Evolutionary conservation across 2,329 filamentous ascomycete species (phyloP).

Genomic region (Pseudocercospora crystallina): DNA sequence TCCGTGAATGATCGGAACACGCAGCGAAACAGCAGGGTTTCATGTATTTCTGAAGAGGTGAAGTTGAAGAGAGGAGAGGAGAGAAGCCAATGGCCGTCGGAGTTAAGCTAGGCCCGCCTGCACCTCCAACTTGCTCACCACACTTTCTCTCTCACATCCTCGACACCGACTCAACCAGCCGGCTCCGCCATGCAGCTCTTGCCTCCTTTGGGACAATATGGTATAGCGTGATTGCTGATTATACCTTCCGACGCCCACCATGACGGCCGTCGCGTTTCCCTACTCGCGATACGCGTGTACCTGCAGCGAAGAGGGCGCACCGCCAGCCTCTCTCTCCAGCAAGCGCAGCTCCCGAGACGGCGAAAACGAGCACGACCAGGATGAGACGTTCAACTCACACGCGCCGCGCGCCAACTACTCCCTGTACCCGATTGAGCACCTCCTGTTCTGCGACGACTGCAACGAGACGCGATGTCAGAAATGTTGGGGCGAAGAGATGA

Average conservation of each 20-base stretch:
- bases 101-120: too few relatives aligned
- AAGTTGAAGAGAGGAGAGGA: too few relatives aligned
- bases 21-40: too few relatives aligned
- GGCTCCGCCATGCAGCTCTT: too few relatives aligned
- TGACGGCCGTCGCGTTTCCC: conserved; percentile 59
- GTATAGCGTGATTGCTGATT: too few relatives aligned
- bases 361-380: conserved; percentile 56
- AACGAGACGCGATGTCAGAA: conserved; percentile 91
- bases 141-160: too few relatives aligned
- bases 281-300: conserved; percentile 66
- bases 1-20: too few relatives aligned
- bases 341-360: conserved; percentile 33
- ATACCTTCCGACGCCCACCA: background rate
- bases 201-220: too few relatives aligned
- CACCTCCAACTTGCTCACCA: too few relatives aligned
- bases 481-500: conserved; percentile 89
- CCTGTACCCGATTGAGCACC: conserved; percentile 86
- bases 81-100: too few relatives aligned
- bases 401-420: conserved; percentile 84
- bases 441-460: conserved; percentile 96
- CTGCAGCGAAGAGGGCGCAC: conserved; percentile 53
- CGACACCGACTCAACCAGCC: too few relatives aligned
- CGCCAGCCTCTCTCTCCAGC: conserved; percentile 35
- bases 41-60: too few relatives aligned
- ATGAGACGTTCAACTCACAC: conserved; percentile 84